phyloP scores from a whole-genome alignment of 768 basidiomycete species.

The Amanita brunnescens region DNA sequence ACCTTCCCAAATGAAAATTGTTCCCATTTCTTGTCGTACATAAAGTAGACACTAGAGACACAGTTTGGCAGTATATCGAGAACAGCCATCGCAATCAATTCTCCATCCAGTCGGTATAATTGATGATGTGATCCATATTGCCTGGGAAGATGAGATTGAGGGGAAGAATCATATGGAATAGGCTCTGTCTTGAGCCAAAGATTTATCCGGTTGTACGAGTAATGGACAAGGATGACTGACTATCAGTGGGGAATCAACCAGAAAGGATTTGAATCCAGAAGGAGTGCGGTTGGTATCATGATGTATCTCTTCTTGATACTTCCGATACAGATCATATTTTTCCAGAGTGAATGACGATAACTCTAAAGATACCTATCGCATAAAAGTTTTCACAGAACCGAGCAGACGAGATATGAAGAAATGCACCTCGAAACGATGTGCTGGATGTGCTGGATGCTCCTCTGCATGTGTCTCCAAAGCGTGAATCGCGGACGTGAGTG shows the following conservation, averaged over 20 bases:
- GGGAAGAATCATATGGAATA: constrained; percentile 46
- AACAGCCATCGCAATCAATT: constrained; percentile 79
- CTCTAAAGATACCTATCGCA: constrained; percentile 67
- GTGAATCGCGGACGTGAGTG: constrained; percentile 43
- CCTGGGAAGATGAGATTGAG: constrained; percentile 54
- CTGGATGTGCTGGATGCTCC: constrained; percentile 31
- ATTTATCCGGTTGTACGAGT: background rate
- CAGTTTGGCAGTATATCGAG: constrained; percentile 85
- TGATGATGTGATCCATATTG: constrained; percentile 92
- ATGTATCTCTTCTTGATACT: constrained; percentile 78
- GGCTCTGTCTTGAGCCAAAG: constrained; percentile 35
- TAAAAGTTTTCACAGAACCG: background rate
- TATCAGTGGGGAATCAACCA: constrained; percentile 68
- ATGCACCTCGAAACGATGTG: constrained; percentile 55
- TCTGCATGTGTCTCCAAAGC: constrained; percentile 35
- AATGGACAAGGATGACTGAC: constrained; percentile 30
- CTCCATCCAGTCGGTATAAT: constrained; percentile 72
- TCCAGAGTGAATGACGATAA: constrained; percentile 69
- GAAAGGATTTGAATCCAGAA: constrained; percentile 57
- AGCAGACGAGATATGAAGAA: background rate
- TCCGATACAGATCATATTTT: constrained; percentile 69
- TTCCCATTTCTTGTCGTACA: constrained; percentile 71
- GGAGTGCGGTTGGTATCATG: constrained; percentile 47
- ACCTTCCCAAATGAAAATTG: constrained; percentile 75
- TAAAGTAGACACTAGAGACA: constrained; percentile 81